Conservation (phyloP, 2,329 filamentous ascomycete species). For the Pseudogymnoascus destructans region DNA sequence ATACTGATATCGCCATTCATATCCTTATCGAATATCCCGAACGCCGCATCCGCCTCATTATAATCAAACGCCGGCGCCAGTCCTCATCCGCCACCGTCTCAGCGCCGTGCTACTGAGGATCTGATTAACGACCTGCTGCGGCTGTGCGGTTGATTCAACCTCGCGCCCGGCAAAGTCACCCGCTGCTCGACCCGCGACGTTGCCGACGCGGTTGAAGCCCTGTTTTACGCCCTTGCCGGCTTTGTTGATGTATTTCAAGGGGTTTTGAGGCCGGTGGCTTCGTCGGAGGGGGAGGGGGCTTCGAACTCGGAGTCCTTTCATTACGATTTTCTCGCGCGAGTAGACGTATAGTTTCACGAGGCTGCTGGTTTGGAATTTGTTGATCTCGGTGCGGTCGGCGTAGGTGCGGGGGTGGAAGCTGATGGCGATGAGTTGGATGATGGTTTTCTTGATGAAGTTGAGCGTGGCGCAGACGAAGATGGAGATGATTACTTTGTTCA, state of each 20-base stretch:
- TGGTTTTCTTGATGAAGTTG: conserved; percentile 82
- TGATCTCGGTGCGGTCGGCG: conserved; percentile 76
- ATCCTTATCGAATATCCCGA: conserved; percentile 89
- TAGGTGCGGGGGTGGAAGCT: conserved; percentile 89
- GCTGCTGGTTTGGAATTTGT: conserved; percentile 74
- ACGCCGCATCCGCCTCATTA: conserved; percentile 74
- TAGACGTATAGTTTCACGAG: conserved; percentile 50
- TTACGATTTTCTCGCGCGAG: conserved; percentile 49
- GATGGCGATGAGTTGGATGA: conserved; percentile 89
- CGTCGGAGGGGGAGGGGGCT: conserved; percentile 36
- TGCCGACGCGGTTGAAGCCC: conserved; percentile 67
- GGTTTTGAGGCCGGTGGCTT: conserved; percentile 32
- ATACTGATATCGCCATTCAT: conserved; percentile 94
- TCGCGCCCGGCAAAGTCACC: conserved; percentile 79
- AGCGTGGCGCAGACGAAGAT: conserved; percentile 68
- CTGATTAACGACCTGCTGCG: conserved; percentile 70
- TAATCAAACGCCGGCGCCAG: conserved; percentile 66
- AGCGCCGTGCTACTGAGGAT: conserved; percentile 61
- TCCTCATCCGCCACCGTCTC: conserved; percentile 71
- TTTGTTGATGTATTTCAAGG: conserved; percentile 59
- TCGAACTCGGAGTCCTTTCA: conserved; percentile 71
- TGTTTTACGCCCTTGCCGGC: conserved; percentile 62
- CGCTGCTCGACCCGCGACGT: conserved; percentile 73
- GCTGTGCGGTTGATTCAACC: conserved; percentile 57
- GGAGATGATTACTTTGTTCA: conserved; percentile 77